Percentiles rank a stretch among this genome's conserved stretches.
Evolutionary conservation across 441 rosid species (phyloP).

Genomic region (Croton laevigatus): DNA sequence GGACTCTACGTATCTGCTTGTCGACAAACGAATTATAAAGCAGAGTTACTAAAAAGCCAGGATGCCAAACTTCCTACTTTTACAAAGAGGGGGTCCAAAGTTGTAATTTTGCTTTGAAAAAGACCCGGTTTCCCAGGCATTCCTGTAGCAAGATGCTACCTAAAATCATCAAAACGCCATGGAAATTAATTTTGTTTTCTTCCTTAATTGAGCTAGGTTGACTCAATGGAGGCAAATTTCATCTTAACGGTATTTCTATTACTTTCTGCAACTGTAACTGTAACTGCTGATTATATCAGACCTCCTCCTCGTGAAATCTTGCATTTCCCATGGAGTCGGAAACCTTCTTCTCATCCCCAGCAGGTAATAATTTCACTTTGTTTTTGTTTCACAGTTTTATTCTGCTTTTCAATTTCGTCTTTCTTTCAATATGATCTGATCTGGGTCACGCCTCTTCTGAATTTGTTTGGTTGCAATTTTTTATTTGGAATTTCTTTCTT

Average conservation of each 20-base stretch:
- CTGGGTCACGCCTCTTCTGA: slow-evolving; percentile 14
- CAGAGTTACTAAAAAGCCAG: neutral
- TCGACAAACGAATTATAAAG: no score
- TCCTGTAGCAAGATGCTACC: neutral
- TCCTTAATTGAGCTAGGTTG: neutral
- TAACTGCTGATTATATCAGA: slow-evolving; percentile 54
- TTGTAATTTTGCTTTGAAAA: neutral
- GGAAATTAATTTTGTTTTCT: neutral
- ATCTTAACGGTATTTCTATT: slow-evolving; percentile 25
- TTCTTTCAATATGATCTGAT: slow-evolving; percentile 25
- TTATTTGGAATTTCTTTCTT: neutral
- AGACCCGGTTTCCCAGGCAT: neutral
- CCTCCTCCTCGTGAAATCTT: slow-evolving; percentile 76
- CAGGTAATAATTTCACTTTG: slow-evolving; percentile 47
- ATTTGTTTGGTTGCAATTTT: neutral
- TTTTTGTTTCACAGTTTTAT: neutral
- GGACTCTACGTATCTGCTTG: no score
- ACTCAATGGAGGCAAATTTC: slow-evolving; percentile 29
- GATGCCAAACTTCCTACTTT: no score
- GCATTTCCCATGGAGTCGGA: slow-evolving; percentile 56
- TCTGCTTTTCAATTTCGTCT: neutral
- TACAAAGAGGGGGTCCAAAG: neutral
- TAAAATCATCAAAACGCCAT: neutral
- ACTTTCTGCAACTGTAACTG: slow-evolving; percentile 34
- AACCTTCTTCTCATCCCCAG: slow-evolving; percentile 53